Conservation (phyloP, 225 moss, liverwort and hornwort genomes). For the Climacium dendroides region DNA sequence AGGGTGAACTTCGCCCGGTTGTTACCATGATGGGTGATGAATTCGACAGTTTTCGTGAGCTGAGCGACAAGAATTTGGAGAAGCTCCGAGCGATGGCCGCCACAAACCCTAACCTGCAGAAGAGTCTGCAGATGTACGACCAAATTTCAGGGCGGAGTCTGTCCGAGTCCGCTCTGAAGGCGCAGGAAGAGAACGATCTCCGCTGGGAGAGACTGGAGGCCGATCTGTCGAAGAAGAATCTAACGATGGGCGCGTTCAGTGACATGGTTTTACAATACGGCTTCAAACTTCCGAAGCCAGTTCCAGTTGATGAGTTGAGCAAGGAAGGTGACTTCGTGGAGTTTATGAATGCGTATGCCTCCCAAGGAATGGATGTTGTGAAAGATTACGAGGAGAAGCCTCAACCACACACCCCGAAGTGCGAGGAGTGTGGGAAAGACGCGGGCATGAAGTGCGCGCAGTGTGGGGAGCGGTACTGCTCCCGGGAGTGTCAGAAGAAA, state of each 20-base stretch:
- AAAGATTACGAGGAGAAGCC: constrained; percentile 6
- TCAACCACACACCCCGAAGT: background rate
- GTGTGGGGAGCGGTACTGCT: constrained; percentile 34
- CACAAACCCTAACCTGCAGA: constrained; percentile 8
- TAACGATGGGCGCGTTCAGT: constrained; percentile 21
- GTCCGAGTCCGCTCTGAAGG: background rate
- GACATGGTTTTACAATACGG: constrained; percentile 17
- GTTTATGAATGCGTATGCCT: constrained; percentile 26
- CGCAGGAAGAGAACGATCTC: constrained; percentile 25
- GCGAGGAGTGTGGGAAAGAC: constrained; percentile 14
- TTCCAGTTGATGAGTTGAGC: background rate
- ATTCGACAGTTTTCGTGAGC: constrained; percentile 21
- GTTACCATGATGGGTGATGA: constrained; percentile 2
- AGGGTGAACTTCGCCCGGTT: background rate
- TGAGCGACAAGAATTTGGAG: constrained; percentile 18
- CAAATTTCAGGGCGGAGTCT: constrained; percentile 8
- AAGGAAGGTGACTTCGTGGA: constrained; percentile 21
- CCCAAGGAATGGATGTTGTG: background rate
- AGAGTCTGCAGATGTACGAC: constrained; percentile 19
- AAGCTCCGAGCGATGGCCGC: constrained; percentile 1
- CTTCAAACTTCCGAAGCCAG: constrained; percentile 11
- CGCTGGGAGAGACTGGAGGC: constrained; percentile 28
- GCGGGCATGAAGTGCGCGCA: constrained; percentile 28
- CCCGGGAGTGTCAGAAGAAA: constrained; percentile 27
- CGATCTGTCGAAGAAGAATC: background rate